Evolutionary conservation across 352 stramenopile species (phyloP).

Genomic region (Phytophthora multivora): DNA sequence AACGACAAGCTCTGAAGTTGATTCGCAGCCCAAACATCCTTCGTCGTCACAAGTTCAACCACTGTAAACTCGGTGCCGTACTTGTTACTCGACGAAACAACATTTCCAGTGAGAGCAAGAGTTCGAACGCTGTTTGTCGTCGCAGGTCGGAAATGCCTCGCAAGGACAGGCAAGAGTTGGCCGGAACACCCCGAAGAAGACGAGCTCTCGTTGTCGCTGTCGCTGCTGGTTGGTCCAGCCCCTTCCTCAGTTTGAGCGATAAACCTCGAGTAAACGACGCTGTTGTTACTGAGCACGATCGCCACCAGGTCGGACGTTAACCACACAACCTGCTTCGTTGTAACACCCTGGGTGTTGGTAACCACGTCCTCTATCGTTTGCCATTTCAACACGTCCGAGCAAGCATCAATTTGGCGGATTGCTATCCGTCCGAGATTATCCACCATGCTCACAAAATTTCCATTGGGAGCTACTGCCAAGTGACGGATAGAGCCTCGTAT

Average conservation of each 20-base stretch:
- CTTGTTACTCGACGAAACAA: not conserved
- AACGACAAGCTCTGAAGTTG: slow-evolving; percentile 25
- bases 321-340: slow-evolving; percentile 31
- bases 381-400: slow-evolving; percentile 63
- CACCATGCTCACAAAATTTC: slow-evolving; percentile 60
- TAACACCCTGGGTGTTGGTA: not conserved
- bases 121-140: slow-evolving; percentile 5
- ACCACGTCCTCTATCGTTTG: slow-evolving; percentile 33
- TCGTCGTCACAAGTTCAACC: slow-evolving; percentile 25
- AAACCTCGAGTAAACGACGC: slow-evolving; percentile 26
- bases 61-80: slow-evolving; percentile 6
- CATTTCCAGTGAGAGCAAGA: slow-evolving; percentile 10
- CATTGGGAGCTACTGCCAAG: slow-evolving; percentile 52
- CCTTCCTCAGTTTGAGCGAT: slow-evolving; percentile 14
- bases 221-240: not conserved
- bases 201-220: slow-evolving; percentile 20
- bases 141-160: slow-evolving; percentile 13
- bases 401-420: slow-evolving; percentile 69
- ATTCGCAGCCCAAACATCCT: slow-evolving; percentile 16
- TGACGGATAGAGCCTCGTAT: slow-evolving; percentile 44
- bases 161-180: slow-evolving; percentile 14
- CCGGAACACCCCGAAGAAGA: not conserved
- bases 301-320: slow-evolving; percentile 30
- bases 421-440: slow-evolving; percentile 47
- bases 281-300: slow-evolving; percentile 23